Percentiles rank a stretch among this genome's conserved stretches.
Conservation (phyloP, 768 basidiomycete species). For the Chiua virens region DNA sequence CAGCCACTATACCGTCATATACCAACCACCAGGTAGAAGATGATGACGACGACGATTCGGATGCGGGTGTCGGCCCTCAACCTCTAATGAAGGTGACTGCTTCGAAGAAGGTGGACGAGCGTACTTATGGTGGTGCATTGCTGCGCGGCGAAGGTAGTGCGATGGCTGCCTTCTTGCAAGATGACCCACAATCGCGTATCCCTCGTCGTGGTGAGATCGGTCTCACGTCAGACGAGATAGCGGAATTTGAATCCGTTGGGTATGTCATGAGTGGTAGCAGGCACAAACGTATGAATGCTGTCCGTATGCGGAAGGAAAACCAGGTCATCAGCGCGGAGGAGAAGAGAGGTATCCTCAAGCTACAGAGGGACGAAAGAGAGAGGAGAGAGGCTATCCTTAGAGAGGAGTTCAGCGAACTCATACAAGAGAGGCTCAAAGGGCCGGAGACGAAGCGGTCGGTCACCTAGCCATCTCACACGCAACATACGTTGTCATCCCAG, state of each 20-base stretch:
- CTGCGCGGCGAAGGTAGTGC: constrained; percentile 95
- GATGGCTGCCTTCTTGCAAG: constrained; percentile 95
- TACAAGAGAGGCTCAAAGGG: constrained; percentile 71
- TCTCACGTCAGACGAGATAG: constrained; percentile 84
- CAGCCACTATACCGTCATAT: constrained; percentile 16
- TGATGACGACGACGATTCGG: constrained; percentile 45
- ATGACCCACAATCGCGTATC: constrained; percentile 81
- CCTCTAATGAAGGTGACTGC: constrained; percentile 48
- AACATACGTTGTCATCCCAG: not conserved
- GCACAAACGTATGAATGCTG: constrained; percentile 97
- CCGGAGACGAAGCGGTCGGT: constrained; percentile 27
- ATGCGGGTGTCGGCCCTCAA: constrained; percentile 78
- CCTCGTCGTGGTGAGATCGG: constrained; percentile 99
- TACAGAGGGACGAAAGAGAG: constrained; percentile 92
- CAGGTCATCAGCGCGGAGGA: constrained; percentile 99
- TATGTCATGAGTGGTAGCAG: constrained; percentile 98
- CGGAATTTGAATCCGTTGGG: constrained; percentile 81
- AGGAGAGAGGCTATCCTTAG: constrained; percentile 87
- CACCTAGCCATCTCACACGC: not conserved
- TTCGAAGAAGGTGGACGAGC: constrained; percentile 67
- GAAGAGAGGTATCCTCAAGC: constrained; percentile 91
- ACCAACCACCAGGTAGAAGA: constrained; percentile 23
- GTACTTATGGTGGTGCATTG: constrained; percentile 86
- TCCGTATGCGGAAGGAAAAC: constrained; percentile 98
- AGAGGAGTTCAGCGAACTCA: constrained; percentile 86